Base-by-base conservation (phyloP, 192 early-diverging fungal species). In the Geranomyces michiganensis region DNA sequence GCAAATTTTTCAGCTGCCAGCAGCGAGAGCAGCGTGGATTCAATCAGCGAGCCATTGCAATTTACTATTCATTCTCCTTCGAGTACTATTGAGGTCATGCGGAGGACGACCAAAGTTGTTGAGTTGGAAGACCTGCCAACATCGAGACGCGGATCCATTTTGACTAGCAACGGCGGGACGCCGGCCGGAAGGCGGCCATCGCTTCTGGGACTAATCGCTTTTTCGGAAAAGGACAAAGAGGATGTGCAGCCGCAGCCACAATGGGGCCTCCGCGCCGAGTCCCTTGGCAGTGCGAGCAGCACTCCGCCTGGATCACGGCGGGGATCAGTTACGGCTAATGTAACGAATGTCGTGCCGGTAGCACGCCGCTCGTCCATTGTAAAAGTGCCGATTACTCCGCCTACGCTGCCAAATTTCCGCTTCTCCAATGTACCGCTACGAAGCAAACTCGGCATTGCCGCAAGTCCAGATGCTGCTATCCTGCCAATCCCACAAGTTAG, bases 361-460 rank as follows among this genome's bases (percentile, higher is more conserved):
- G 51, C n/a, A 17, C 51, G 51, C 51, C 19, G 24, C 19, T 53
- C 51, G 7, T 53, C 51, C 7, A 53, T 26, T 53, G 51, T 53
- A 17, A 53, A 26, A 15, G 51, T 53, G 3, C 6, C 51, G 6
- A 15, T 17, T 53, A 17, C n/a, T 53, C n/a, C 51, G 7, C 51
- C 51, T 17, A 15, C 17, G 19, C 19, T 66, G 9, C 65, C 65
- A 1, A 22, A 17, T 66, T 48, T 66, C 26, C 36, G 65, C 13
- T 66, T 66, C 24, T 66, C 65, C 9, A 66, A 66, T 66, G 26
- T 66, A 10, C 65, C 65, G 43, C 43, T 66, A 29, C 7, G 41
- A 1, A 31, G 12, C n/a, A 66, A 66, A 13, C 13, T 66, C 10
- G 36, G 36, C 36, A 41, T 41, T 41, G 36, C 36, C 36, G 36